These are phyloP conservation scores for Ophiostoma australiae DNA, from an alignment of 2,329 filamentous ascomycete genomes.

Conservation along the genomic window DNA sequence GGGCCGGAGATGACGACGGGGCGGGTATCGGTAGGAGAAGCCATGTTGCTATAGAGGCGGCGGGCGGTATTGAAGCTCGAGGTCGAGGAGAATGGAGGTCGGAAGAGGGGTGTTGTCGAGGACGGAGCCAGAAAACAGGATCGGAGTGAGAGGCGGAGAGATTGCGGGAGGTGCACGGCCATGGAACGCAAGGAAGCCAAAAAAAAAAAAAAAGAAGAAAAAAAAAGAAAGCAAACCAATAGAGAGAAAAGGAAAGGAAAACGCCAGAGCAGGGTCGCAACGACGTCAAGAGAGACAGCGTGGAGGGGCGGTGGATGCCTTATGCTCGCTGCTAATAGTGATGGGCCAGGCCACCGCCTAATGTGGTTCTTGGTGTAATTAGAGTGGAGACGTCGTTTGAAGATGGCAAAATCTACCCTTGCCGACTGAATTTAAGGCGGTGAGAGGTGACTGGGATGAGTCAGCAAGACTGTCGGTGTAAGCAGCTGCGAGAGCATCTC, in stretches of 20 bases:
- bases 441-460: neutral
- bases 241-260: slow-evolving; percentile 3
- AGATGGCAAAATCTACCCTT: neutral
- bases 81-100: neutral
- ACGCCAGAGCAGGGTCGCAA: neutral
- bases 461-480: neutral
- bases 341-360: neutral
- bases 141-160: slow-evolving; percentile 4
- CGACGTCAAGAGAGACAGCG: slow-evolving; percentile 10
- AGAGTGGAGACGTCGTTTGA: neutral
- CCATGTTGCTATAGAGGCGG: slow-evolving; percentile 24
- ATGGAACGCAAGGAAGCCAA: neutral
- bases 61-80: neutral
- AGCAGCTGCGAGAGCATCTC: neutral
- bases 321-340: neutral
- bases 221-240: neutral
- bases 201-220: no score
- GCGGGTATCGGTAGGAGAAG: slow-evolving; percentile 46
- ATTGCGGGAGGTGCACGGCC: slow-evolving; percentile 4
- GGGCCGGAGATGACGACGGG: slow-evolving; percentile 77
- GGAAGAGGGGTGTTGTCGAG: neutral
- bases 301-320: slow-evolving; percentile 7
- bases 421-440: neutral
- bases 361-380: slow-evolving; percentile 1
- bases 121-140: neutral